Conservation (phyloP, 768 basidiomycete species). For the Naganishia vaughanmartiniae region DNA sequence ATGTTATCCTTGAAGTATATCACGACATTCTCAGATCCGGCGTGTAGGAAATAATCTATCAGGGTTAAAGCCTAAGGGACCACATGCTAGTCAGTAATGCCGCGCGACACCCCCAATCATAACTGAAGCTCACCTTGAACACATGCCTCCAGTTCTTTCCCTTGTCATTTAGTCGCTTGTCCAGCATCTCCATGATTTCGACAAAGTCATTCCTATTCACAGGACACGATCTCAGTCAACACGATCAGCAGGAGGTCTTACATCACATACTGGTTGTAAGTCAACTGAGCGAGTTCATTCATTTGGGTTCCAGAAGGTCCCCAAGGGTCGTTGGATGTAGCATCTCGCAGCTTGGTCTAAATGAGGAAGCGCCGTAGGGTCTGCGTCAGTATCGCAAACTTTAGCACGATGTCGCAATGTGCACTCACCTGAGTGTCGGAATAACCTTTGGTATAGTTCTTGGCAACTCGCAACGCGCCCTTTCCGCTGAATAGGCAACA, state of each 20-base stretch:
- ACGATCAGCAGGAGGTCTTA: background rate
- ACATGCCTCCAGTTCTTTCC: constrained; percentile 99
- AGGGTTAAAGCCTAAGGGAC: constrained; percentile 72
- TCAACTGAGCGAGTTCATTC: constrained; percentile 97
- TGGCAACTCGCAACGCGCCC: constrained; percentile 73
- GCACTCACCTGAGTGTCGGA: constrained; percentile 61
- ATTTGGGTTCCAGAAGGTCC: constrained; percentile 96
- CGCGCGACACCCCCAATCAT: background rate
- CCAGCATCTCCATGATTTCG: constrained; percentile 99
- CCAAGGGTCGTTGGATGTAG: constrained; percentile 97
- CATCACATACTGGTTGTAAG: constrained; percentile 77
- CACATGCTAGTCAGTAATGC: constrained; percentile 40
- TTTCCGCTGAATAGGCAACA: constrained; percentile 18
- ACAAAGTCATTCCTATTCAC: constrained; percentile 79
- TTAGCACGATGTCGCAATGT: background rate
- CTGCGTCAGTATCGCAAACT: background rate
- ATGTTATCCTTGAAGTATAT: constrained; percentile 97
- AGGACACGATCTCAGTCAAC: too few relatives aligned
- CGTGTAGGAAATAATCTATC: constrained; percentile 91
- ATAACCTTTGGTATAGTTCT: constrained; percentile 85
- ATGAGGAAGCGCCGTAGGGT: constrained; percentile 37
- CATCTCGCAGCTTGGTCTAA: constrained; percentile 80
- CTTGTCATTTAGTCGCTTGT: constrained; percentile 91
- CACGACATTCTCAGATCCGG: constrained; percentile 96
- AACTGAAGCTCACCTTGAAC: constrained; percentile 69